phyloP scores from a whole-genome alignment of 345 rosid species.

The Angophora floribunda region DNA sequence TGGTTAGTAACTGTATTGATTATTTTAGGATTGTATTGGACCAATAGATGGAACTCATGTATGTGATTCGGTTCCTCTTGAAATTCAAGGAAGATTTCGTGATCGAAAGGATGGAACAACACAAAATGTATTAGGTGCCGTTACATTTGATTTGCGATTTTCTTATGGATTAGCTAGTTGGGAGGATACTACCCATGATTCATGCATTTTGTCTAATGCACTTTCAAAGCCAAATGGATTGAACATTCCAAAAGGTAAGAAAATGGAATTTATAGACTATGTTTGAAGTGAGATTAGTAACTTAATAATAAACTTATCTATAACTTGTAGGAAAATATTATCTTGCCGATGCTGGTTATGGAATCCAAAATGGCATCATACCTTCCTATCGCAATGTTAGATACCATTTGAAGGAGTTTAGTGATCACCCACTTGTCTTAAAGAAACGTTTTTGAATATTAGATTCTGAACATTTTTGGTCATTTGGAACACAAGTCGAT shows the following conservation, averaged over 20 bases:
- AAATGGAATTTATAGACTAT: not conserved
- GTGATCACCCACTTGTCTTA: fast-evolving
- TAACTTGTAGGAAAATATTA: not conserved
- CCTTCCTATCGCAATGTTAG: not conserved
- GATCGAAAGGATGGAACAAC: not conserved
- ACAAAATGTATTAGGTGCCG: not conserved
- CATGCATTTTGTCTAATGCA: not conserved
- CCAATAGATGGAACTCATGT: not conserved
- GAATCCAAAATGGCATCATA: not conserved
- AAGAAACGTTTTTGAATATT: too few relatives aligned
- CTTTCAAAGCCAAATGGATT: too few relatives aligned
- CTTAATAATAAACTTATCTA: too few relatives aligned
- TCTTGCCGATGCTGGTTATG: fast-evolving
- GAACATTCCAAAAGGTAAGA: not conserved
- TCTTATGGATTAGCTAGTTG: not conserved
- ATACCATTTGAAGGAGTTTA: not conserved
- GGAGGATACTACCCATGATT: not conserved
- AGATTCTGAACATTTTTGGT: fast-evolving
- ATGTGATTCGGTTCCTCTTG: not conserved
- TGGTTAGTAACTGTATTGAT: not conserved
- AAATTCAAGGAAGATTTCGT: not conserved
- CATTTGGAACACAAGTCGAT: not conserved
- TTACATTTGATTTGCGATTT: not conserved
- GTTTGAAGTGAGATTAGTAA: not conserved
- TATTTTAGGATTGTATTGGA: not conserved